A percentile compares a stretch with the other conserved stretches of the same genome.
Conservation (phyloP, 2,329 filamentous ascomycete species). For the Thelonectria blattea region DNA sequence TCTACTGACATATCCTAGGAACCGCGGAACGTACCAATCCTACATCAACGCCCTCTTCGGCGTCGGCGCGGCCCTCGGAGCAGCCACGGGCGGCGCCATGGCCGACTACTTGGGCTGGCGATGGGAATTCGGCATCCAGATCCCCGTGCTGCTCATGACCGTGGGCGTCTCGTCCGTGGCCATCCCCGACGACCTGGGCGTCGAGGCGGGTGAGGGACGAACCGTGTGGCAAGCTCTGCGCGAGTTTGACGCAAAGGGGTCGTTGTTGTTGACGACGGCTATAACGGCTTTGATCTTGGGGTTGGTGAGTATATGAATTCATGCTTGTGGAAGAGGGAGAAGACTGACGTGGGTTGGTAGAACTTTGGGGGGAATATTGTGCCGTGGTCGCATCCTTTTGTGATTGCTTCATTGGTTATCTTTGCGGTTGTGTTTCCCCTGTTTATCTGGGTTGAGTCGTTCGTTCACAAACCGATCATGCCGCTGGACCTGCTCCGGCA, state of each 20-base stretch:
- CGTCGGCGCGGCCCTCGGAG: constrained; percentile 63
- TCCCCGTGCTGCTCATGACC: constrained; percentile 57
- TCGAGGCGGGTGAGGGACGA: constrained; percentile 49
- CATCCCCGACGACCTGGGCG: constrained; percentile 60
- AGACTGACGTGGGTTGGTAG: constrained; percentile 40
- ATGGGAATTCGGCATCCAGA: constrained; percentile 71
- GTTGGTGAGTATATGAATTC: constrained; percentile 49
- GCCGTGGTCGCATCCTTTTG: constrained; percentile 65
- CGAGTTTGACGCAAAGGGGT: constrained; percentile 64
- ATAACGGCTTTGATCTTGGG: constrained; percentile 65
- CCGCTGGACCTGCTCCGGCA: constrained; percentile 59
- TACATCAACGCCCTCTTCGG: constrained; percentile 72
- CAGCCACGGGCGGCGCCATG: constrained; percentile 72
- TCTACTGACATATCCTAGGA: constrained; percentile 1
- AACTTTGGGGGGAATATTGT: constrained; percentile 69
- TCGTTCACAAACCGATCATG: constrained; percentile 63
- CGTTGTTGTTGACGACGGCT: constrained; percentile 56
- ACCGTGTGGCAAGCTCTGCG: constrained; percentile 56
- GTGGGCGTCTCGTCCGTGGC: constrained; percentile 52
- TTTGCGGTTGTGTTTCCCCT: constrained; percentile 55
- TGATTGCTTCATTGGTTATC: constrained; percentile 57
- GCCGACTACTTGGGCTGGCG: constrained; percentile 76
- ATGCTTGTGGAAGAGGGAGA: background rate
- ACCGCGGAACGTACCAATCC: constrained; percentile 73
- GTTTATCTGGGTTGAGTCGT: constrained; percentile 60